These are phyloP conservation scores for Stropharia rugosoannulata DNA, from an alignment of 768 basidiomycete genomes.

Conservation along the genomic window DNA sequence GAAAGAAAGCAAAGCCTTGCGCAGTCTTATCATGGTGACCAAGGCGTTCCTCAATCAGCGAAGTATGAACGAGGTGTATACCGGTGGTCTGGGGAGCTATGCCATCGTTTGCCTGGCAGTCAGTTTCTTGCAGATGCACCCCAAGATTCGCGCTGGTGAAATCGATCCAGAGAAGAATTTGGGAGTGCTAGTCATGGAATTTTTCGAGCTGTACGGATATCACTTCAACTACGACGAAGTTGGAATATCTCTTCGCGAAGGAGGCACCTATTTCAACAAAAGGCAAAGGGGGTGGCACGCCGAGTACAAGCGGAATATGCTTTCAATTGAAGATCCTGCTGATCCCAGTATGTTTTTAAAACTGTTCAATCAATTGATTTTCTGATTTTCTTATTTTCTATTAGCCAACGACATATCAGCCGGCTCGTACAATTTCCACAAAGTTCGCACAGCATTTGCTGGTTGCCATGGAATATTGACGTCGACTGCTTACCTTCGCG, in stretches of 20 bases:
- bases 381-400: conserved; percentile 4
- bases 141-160: conserved; percentile 85
- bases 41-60: conserved; percentile 90
- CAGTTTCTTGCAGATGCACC: conserved; percentile 97
- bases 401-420: conserved; percentile 91
- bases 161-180: conserved; percentile 87
- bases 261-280: conserved; percentile 90
- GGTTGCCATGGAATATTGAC: conserved; percentile 81
- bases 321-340: conserved; percentile 93
- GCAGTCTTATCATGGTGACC: conserved; percentile 81
- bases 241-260: conserved; percentile 85
- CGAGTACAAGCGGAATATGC: conserved; percentile 48
- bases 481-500: conserved; percentile 66
- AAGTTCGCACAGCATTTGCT: conserved; percentile 79
- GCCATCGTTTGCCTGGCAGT: conserved; percentile 91
- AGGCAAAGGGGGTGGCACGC: conserved; percentile 79
- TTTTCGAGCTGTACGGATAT: conserved; percentile 93
- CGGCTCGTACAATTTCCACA: conserved; percentile 81
- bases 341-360: conserved; percentile 65
- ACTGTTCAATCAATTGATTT: conserved; percentile 2
- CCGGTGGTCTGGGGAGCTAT: conserved; percentile 92
- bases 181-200: conserved; percentile 94
- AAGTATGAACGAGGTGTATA: conserved; percentile 97
- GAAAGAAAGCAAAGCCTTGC: conserved; percentile 61
- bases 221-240: conserved; percentile 90